Evolutionary conservation across 2,329 filamentous ascomycete genomes (phyloP).

Genomic region (Aspergillus japonicus): DNA sequence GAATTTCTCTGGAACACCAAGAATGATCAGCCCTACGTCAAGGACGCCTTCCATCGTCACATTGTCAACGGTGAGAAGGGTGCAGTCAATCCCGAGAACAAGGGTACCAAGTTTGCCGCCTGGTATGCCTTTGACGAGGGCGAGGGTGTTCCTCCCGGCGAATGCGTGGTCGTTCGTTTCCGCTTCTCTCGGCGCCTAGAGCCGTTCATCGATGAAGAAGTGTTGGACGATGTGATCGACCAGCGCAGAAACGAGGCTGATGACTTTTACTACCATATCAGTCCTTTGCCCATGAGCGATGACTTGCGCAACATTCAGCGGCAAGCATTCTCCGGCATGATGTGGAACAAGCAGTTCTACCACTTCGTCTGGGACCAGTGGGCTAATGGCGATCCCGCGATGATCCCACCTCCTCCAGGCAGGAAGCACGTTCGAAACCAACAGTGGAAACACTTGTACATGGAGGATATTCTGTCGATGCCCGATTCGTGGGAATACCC

Average conservation of each 20-base stretch:
- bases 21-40: conserved; percentile 82
- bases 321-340: conserved; percentile 92
- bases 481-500: conserved; percentile 98
- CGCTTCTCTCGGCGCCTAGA: conserved; percentile 74
- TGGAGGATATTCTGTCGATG: conserved; percentile 96
- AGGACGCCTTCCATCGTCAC: conserved; percentile 89
- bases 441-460: conserved; percentile 91
- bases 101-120: conserved; percentile 83
- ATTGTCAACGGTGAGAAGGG: conserved; percentile 79
- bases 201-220: conserved; percentile 83
- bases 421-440: conserved; percentile 80
- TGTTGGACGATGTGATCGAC: conserved; percentile 88
- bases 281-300: conserved; percentile 87
- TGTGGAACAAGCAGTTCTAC: conserved; percentile 98
- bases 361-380: conserved; percentile 97
- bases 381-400: conserved; percentile 88
- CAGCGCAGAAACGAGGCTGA: conserved; percentile 84
- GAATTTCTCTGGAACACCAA: conserved; percentile 71
- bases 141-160: conserved; percentile 81
- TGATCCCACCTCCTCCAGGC: conserved; percentile 78
- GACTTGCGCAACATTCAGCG: conserved; percentile 93
- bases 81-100: conserved; percentile 75
- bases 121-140: conserved; percentile 92
- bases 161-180: conserved; percentile 94
- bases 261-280: conserved; percentile 92